These are phyloP conservation scores for Thielaviopsis punctulata DNA, from an alignment of 2,329 filamentous ascomycete species.

Conservation along the genomic window DNA sequence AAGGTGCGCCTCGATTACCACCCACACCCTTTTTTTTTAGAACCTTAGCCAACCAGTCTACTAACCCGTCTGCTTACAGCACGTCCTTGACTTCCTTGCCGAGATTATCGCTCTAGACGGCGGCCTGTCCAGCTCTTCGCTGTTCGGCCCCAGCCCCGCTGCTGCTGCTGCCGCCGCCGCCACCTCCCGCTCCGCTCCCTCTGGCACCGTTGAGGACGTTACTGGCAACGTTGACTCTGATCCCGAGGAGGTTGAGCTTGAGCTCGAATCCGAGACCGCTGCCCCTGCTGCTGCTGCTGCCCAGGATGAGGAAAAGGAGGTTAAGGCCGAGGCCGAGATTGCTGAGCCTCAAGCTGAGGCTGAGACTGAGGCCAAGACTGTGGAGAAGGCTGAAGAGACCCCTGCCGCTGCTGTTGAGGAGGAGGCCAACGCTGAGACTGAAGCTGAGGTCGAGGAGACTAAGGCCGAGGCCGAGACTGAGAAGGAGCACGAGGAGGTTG, in stretches of 20 bases:
- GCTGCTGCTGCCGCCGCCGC: neutral
- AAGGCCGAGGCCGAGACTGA: neutral
- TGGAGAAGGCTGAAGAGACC: neutral
- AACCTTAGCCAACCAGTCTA: neutral
- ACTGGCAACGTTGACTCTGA: conserved; percentile 14
- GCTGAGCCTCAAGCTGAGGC: neutral
- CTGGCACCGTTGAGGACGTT: conserved; percentile 37
- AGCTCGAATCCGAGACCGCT: neutral
- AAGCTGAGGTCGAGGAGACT: neutral
- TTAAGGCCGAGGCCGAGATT: neutral
- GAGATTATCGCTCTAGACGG: conserved; percentile 95
- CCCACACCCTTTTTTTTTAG: conserved; percentile 15
- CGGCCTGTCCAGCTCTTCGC: conserved; percentile 33
- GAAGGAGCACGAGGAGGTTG: neutral
- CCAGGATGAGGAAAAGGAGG: neutral
- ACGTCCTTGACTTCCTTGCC: conserved; percentile 85
- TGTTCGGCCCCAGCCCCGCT: conserved; percentile 25
- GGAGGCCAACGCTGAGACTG: neutral
- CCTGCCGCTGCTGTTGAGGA: neutral
- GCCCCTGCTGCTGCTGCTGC: neutral
- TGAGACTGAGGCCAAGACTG: neutral
- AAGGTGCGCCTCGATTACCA: conserved; percentile 41
- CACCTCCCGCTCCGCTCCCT: conserved; percentile 18
- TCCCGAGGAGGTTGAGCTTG: conserved; percentile 11
- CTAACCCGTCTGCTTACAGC: conserved; percentile 27